Conservation (phyloP, 495 filamentous ascomycete species). For the Aspergillus ellipticus region DNA sequence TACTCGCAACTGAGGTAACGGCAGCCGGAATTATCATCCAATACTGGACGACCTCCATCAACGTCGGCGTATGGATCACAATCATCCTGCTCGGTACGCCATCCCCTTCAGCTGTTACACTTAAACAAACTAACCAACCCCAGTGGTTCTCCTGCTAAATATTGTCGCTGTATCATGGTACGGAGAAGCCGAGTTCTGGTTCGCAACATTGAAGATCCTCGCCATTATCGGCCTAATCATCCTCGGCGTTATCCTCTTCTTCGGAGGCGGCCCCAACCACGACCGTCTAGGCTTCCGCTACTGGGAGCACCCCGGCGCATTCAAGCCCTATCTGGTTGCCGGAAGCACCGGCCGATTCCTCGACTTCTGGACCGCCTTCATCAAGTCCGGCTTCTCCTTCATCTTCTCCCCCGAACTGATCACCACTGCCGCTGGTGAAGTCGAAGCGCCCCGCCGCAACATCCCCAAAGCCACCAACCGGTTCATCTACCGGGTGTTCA, state of each 20-base stretch:
- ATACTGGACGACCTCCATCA: constrained; percentile 57
- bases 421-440: constrained; percentile 76
- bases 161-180: constrained; percentile 64
- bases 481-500: constrained; percentile 77
- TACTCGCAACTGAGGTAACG: constrained; percentile 64
- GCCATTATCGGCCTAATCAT: constrained; percentile 68
- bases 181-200: constrained; percentile 72
- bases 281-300: constrained; percentile 68
- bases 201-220: constrained; percentile 70
- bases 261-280: constrained; percentile 59
- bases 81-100: constrained; percentile 59
- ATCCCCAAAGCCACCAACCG: constrained; percentile 75
- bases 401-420: constrained; percentile 69
- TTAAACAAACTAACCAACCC: constrained; percentile 36
- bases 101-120: neutral
- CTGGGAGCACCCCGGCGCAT: constrained; percentile 66
- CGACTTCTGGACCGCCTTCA: constrained; percentile 39
- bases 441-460: constrained; percentile 67
- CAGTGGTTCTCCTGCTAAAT: constrained; percentile 60
- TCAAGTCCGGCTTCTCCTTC: constrained; percentile 47
- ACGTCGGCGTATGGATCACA: constrained; percentile 62
- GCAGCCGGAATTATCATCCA: constrained; percentile 65
- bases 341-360: constrained; percentile 37
- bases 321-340: constrained; percentile 49
- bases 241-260: constrained; percentile 62